Base-by-base conservation (phyloP, 331 rosid genomes). In the Acacia concinna region DNA sequence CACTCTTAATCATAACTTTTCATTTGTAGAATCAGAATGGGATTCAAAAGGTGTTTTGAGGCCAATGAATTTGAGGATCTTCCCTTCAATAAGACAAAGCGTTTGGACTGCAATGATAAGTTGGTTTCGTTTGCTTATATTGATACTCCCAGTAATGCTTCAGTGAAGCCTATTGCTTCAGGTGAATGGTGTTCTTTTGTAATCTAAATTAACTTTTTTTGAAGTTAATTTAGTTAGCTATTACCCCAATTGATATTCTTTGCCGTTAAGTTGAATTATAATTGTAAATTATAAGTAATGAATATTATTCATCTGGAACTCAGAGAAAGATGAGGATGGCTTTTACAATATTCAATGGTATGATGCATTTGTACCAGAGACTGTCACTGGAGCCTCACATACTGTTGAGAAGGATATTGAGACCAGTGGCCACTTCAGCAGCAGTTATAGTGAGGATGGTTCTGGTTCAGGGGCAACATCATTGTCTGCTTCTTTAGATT, bases 31-130 rank as follows among this genome's bases (percentile, higher is more conserved):
- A 67, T 74, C 73, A 69, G 54, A 56, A 90, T 90, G 94, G 94
- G 94, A 72, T 82, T 71, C 49, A 90, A 90, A 73, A 78, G 94
- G 79, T 82, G 83, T 44, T 81, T 78, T 80, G 89, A 82, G 70
- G 84, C 68, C 27, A 79, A 72, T 74, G 87, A 82, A 28, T 78
- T 82, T 79, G 84, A 80, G 66, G 86, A 87, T 74, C 79, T 76
- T 81, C 84, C 87, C 49, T 75, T 64, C 82, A 84, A 78, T 73
- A 87, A 86, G 71, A 66, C 82, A 32, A 87, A 87, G 41, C 83
- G 86, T 62, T 79, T 79, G 70, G 87, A 84, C 57, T 65, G 46
- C 67, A 38, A 40, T 25, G 76, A 68, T 23, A 75, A 78, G 71
- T 63, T 46, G 25, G 15, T 78, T 52, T 68, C 88, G 12, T 71